Base-by-base conservation (phyloP, 176 grass and related monocot species). In the Oryza punctata region DNA sequence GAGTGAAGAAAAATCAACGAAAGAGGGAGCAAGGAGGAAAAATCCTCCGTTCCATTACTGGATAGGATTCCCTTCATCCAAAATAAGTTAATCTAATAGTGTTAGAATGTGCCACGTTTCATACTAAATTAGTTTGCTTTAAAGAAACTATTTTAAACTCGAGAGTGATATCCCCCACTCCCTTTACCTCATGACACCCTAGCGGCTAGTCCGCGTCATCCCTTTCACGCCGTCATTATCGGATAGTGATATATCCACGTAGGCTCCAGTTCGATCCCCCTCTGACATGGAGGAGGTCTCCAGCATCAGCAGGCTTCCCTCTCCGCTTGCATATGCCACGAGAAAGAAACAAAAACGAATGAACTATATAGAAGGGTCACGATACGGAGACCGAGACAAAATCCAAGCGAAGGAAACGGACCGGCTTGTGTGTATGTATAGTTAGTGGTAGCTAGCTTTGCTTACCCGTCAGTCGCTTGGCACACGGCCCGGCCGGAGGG, bases 341-440 rank as follows among this genome's bases (percentile, higher is more conserved):
- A 45, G 35, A 75, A 76, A 45, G 14, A 70, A 69, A 74, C 72
- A 41, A 71, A 71, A 19, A 41, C 16, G 16, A 24, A 81, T 19
- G 69, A 75, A 35, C 35, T 30, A 61, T 18, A 25, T 13, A 12
- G 33, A 60, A 37, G 28, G 59, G 50, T 46, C 26, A 4, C 59
- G 19, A 44, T 69, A 47, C 23, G 8, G 38, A n/a, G 5, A 49
- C 67, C 52, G 13, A 37, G 67, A 72, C 59, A 33, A 73, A 29
- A 23, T 7, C 6, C 57, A 24, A 35, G 50, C 63, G 12, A 66
- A 33, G 14, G 21, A 41, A 71, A 10, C 57, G 18, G 68, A 40
- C 43, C 5, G 44, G 52, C 16, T n/a, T 27, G 38, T 24, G 38
- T 24, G 24, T 61, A 24, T 61, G 19, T 49, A 29, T 49, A 29